These are phyloP conservation scores for Zoysia pacifica DNA, from an alignment of 176 grass and related monocot species.

Conservation along the genomic window DNA sequence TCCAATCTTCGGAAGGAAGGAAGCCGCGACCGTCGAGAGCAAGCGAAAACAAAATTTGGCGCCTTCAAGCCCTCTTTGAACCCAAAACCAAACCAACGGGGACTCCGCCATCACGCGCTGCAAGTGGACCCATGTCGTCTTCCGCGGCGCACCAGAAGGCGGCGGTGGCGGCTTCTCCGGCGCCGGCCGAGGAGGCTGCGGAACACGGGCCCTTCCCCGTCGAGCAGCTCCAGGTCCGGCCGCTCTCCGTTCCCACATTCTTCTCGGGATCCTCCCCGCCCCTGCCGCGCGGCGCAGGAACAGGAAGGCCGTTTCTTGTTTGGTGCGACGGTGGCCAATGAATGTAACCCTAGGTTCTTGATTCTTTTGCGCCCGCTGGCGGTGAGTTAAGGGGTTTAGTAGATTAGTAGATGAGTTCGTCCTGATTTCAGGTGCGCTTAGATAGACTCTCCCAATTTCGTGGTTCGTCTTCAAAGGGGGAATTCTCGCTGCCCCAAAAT, in stretches of 20 bases:
- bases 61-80: neutral
- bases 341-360: constrained; percentile 7
- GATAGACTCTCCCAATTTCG: neutral
- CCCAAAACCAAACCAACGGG: neutral
- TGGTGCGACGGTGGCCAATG: neutral
- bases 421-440: neutral
- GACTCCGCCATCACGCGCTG: neutral
- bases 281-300: neutral
- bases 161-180: constrained; percentile 1
- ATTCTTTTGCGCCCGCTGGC: neutral
- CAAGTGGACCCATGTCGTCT: constrained; percentile 45
- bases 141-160: constrained; percentile 36
- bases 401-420: neutral
- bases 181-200: constrained; percentile 20
- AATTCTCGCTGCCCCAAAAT: neutral
- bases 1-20: constrained; percentile 7
- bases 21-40: neutral
- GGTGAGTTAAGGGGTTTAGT: neutral
- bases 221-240: constrained; percentile 62
- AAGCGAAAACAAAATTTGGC: constrained; percentile 29
- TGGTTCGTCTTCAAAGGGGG: neutral
- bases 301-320: constrained; percentile 1
- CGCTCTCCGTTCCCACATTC: neutral
- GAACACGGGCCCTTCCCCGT: constrained; percentile 53
- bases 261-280: neutral